Conservation (phyloP, 192 early-diverging fungal species). For the Podila horticola region DNA sequence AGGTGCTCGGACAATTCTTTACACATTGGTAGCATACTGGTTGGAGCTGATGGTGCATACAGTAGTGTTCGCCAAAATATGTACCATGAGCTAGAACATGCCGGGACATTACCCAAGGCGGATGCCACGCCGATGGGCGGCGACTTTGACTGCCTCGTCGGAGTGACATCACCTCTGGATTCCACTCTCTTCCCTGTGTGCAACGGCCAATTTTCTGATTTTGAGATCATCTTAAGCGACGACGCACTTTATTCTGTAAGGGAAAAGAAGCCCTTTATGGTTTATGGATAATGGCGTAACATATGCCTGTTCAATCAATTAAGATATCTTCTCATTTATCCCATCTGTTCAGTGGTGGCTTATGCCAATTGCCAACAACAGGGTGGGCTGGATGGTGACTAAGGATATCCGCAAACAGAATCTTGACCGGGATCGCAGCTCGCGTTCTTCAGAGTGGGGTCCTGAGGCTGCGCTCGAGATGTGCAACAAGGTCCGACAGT, state of each 20-base stretch:
- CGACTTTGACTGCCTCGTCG: slow-evolving; percentile 27
- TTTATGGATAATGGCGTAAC: too few species aligned
- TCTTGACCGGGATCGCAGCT: not conserved
- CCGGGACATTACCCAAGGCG: not conserved
- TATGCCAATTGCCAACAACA: not conserved
- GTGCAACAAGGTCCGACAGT: not conserved
- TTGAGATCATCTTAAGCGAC: not conserved
- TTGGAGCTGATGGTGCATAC: slow-evolving; percentile 35
- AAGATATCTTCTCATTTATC: not conserved
- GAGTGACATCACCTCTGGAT: not conserved
- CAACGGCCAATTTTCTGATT: not conserved
- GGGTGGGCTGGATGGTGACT: not conserved
- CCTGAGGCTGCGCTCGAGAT: not conserved
- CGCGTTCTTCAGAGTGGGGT: not conserved
- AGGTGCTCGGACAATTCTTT: slow-evolving; percentile 18
- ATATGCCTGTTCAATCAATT: too few species aligned
- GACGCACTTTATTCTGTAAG: not conserved
- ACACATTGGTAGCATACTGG: slow-evolving; percentile 17
- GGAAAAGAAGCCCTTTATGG: not conserved
- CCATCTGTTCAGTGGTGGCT: not conserved
- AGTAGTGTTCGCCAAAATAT: slow-evolving; percentile 30
- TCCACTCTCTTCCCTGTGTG: not conserved
- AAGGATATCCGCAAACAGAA: not conserved
- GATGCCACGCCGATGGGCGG: not conserved
- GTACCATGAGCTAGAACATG: slow-evolving; percentile 9